Conservation (phyloP, 345 rosid genomes). For the Streptanthus diversifolius region DNA sequence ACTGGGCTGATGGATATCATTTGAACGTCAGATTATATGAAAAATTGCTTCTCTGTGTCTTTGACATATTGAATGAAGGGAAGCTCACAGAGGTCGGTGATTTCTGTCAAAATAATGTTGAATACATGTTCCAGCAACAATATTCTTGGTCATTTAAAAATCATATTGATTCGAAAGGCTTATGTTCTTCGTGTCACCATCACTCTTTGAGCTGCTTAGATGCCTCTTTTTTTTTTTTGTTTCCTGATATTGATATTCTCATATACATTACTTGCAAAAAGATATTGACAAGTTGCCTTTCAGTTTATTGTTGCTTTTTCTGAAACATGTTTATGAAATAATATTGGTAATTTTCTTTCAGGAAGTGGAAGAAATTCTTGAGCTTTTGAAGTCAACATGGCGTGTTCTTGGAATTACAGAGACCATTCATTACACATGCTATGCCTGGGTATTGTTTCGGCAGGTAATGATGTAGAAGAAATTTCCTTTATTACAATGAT, state of each 20-base stretch:
- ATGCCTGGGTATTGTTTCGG: conserved; percentile 82
- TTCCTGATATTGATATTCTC: not conserved
- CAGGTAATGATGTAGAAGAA: conserved; percentile 56
- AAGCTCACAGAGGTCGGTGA: conserved; percentile 83
- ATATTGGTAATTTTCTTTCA: conserved; percentile 28
- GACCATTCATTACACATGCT: conserved; percentile 93
- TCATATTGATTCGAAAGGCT: not conserved
- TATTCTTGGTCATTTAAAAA: not conserved
- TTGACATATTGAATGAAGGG: conserved; percentile 92
- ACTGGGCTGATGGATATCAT: conserved; percentile 98
- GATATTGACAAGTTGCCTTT: not conserved
- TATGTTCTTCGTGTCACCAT: not conserved
- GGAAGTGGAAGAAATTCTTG: conserved; percentile 99
- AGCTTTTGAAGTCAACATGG: conserved; percentile 96
- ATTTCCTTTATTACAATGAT: not conserved
- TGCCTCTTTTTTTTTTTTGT: not conserved
- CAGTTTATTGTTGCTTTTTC: not conserved
- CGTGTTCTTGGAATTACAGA: conserved; percentile 91
- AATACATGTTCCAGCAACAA: conserved; percentile 3
- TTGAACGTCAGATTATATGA: conserved; percentile 84
- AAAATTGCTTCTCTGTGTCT: conserved; percentile 87
- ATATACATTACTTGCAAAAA: not conserved
- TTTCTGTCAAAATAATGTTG: conserved; percentile 7
- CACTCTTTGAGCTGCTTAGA: conserved; percentile 5
- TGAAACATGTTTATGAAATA: not conserved